Base-by-base conservation (phyloP, 2,329 filamentous ascomycete genomes). In the Alternaria longipes region DNA sequence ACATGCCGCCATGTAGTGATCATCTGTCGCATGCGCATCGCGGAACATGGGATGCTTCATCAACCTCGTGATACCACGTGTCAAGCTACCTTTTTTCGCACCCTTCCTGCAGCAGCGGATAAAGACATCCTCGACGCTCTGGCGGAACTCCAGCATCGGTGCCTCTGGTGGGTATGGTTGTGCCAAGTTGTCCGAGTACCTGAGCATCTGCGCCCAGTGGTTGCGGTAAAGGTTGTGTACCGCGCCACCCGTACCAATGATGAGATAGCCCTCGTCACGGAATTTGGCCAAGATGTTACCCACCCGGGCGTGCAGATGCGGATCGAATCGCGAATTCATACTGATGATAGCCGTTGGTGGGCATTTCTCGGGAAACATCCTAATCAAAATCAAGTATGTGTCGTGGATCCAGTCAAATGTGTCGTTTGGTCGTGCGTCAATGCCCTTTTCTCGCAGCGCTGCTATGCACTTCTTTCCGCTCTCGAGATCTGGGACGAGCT, bases 141-240 rank as follows among this genome's bases (percentile, higher is more conserved):
- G 88, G 7, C 89, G 80, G 70, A 91, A 91, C 69, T 90, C 87
- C 47, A 91, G 74, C 18, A 88, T 36, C 11, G 32, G 32, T 36
- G 32, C 32, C 32, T 36, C 32, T 6, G 32, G 32, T 16, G 32
- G 32, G 14, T 36, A 36, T 36, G 32, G 32, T 12, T 36, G 32
- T 14, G 32, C 32, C 14, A 36, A 36, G 32, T 36, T 90, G 75
- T 90, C 87, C 8, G 83, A 79, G 73, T 87, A 85, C n/a, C 75
- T 79, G 16, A 91, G 70, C 86, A 91, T 91, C 0, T 87, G 87
- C 0, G 70, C 78, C 89, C 88, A 91, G 42, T 82, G 73, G 72
- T 91, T 91, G 18, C 89, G 85, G 73, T 89, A 91, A 1, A 91
- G 82, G 66, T 91, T 91, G 75, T 91, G 89, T 0, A 91, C 89